Evolutionary conservation across 2,329 filamentous ascomycete genomes (phyloP).

Genomic region (Pseudopithomyces maydicus): DNA sequence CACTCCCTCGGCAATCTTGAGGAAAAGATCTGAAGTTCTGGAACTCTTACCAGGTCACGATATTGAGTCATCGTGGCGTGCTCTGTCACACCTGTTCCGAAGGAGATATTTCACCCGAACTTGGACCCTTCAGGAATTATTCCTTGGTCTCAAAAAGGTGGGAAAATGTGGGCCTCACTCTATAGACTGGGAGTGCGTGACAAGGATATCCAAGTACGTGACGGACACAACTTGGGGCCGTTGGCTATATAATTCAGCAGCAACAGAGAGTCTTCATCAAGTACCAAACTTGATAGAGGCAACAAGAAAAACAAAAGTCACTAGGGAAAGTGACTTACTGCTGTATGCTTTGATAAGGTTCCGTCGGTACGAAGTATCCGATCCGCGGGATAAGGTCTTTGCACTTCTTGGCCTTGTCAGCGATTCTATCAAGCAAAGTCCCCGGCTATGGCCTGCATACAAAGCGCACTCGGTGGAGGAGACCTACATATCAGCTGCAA

Average conservation of each 20-base stretch:
- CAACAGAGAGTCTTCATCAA: not conserved
- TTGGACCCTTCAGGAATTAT: constrained; percentile 8
- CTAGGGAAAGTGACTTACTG: not conserved
- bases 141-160: not conserved
- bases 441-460: not conserved
- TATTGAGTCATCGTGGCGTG: no score
- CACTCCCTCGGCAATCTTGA: no score
- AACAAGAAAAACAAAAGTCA: not conserved
- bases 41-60: not conserved
- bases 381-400: constrained; percentile 11
- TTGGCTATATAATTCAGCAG: not conserved
- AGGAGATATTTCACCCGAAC: constrained; percentile 5
- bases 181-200: not conserved
- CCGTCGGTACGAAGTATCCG: not conserved
- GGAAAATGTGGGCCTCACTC: not conserved
- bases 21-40: no score
- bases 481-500: not conserved
- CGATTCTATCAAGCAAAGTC: not conserved
- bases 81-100: not conserved
- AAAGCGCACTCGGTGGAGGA: not conserved
- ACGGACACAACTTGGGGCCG: not conserved
- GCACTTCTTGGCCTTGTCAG: not conserved
- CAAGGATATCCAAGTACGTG: not conserved
- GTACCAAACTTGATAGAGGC: not conserved
- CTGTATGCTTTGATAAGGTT: constrained; percentile 5